These are phyloP conservation scores for Picochlorum sp. DNA, from an alignment of 139 green algal genomes.

Conservation along the genomic window DNA sequence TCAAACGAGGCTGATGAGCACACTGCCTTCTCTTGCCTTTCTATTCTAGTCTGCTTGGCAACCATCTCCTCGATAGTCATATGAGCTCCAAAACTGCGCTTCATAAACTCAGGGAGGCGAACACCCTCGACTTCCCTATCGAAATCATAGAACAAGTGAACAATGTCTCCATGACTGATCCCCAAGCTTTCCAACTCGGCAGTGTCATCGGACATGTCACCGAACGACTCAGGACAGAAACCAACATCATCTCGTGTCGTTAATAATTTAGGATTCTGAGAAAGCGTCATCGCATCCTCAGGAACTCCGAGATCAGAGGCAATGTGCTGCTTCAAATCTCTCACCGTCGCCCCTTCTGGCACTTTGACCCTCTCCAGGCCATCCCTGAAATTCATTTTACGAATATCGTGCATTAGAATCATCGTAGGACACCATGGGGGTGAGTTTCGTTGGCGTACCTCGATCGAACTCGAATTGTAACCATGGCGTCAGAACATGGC, in stretches of 20 bases:
- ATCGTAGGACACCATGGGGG: no score
- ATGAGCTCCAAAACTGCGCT: slow-evolving; percentile 44
- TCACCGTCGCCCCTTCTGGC: slow-evolving; percentile 38
- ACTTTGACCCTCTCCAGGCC: slow-evolving; percentile 73
- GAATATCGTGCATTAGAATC: not conserved
- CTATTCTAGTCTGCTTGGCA: slow-evolving; percentile 80
- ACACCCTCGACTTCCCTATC: slow-evolving; percentile 49
- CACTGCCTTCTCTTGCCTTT: slow-evolving; percentile 84
- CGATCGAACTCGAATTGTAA: not conserved
- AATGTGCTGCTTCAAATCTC: slow-evolving; percentile 46
- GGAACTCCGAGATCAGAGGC: slow-evolving; percentile 53
- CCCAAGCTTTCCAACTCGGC: slow-evolving; percentile 25
- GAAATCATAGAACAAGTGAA: slow-evolving; percentile 63
- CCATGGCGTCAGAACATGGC: not conserved
- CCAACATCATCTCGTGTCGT: slow-evolving; percentile 26
- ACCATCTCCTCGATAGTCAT: slow-evolving; percentile 82
- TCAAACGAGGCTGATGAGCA: slow-evolving; percentile 82
- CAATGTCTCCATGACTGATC: slow-evolving; percentile 57
- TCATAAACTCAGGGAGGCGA: slow-evolving; percentile 34
- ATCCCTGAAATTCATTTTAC: slow-evolving; percentile 36
- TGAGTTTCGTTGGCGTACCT: not conserved
- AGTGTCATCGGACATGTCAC: slow-evolving; percentile 28
- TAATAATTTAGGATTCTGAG: slow-evolving; percentile 61
- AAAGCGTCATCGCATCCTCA: slow-evolving; percentile 60
- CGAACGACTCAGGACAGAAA: slow-evolving; percentile 22